A percentile compares a stretch with the other conserved stretches of the same genome.
Evolutionary conservation across 352 stramenopile species (phyloP).

Genomic region (Peronospora farinosa): DNA sequence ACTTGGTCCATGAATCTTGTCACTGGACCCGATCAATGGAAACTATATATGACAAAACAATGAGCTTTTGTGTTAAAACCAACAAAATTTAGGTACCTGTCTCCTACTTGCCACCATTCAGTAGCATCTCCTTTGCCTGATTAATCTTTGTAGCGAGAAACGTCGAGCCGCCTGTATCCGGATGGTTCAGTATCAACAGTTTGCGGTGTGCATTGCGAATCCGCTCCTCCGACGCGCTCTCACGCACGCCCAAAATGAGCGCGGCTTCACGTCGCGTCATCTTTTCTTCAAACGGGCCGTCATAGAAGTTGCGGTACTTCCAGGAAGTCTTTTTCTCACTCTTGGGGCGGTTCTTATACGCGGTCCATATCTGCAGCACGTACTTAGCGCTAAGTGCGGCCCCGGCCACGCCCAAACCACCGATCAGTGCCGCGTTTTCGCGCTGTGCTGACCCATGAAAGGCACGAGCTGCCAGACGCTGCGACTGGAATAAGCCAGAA

Average conservation of each 20-base stretch:
- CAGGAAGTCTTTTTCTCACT: constrained; percentile 50
- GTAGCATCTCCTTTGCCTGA: constrained; percentile 97
- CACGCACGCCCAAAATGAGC: constrained; percentile 96
- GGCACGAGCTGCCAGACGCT: constrained; percentile 23
- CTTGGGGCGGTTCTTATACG: constrained; percentile 72
- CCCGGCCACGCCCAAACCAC: constrained; percentile 57
- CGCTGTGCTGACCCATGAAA: constrained; percentile 67
- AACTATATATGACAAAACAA: constrained; percentile 4
- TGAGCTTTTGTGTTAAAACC: constrained; percentile 6
- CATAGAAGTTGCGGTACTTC: constrained; percentile 90
- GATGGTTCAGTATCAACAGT: constrained; percentile 98
- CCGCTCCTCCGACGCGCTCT: constrained; percentile 90
- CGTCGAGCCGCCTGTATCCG: constrained; percentile 97
- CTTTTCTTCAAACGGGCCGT: constrained; percentile 97
- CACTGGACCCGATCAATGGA: not conserved
- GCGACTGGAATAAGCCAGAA: constrained; percentile 1
- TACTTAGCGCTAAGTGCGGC: constrained; percentile 76
- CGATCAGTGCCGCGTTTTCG: constrained; percentile 56
- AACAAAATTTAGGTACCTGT: not conserved
- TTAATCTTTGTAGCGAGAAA: constrained; percentile 99
- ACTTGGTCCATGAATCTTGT: too few species aligned
- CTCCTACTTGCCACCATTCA: constrained; percentile 60
- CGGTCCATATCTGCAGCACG: constrained; percentile 64
- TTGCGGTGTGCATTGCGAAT: constrained; percentile 98
- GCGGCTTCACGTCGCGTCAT: constrained; percentile 98